phyloP scores from a whole-genome alignment of 495 filamentous ascomycete genomes.

The Peziza echinospora region DNA sequence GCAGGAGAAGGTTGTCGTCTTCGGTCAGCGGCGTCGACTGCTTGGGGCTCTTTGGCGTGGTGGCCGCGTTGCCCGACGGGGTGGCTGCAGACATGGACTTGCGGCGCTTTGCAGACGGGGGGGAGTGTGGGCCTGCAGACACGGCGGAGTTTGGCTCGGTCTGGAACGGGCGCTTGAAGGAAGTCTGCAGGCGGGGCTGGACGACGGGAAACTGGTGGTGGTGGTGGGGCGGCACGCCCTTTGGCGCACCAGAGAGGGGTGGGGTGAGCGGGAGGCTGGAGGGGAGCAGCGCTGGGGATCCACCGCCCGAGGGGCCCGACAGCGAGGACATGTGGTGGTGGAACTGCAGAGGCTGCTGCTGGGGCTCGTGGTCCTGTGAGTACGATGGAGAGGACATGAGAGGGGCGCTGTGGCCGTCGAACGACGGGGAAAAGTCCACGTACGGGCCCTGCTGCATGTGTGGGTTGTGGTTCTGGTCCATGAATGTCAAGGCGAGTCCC shows the following conservation, averaged over 20 bases:
- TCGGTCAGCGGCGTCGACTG: slow-evolving; percentile 24
- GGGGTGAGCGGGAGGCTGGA: slow-evolving; percentile 7
- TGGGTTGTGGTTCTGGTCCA: no score
- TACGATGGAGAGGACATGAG: slow-evolving; percentile 14
- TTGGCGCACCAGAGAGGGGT: background rate
- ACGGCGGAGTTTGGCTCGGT: slow-evolving; percentile 15
- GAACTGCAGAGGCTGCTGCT: background rate
- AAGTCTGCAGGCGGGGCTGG: background rate
- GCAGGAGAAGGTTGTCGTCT: slow-evolving; percentile 44
- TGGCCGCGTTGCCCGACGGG: slow-evolving; percentile 6
- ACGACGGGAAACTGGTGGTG: slow-evolving; percentile 8
- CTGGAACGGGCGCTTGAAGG: slow-evolving; percentile 18
- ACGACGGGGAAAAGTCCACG: no score
- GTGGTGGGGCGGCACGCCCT: slow-evolving; percentile 1
- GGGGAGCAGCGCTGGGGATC: slow-evolving; percentile 8
- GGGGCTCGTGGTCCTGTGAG: slow-evolving; percentile 15
- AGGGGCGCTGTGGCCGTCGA: slow-evolving; percentile 6
- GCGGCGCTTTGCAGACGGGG: slow-evolving; percentile 15
- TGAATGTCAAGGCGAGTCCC: no score
- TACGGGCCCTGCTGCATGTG: no score
- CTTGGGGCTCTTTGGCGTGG: background rate
- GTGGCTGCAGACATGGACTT: slow-evolving; percentile 15
- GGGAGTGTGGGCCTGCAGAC: slow-evolving; percentile 6
- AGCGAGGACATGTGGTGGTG: background rate
- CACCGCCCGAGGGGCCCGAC: background rate